A percentile compares a stretch with the other conserved stretches of the same genome.
These are phyloP conservation scores for Diaporthe humulicola DNA, from an alignment of 2,329 filamentous ascomycete species.

Conservation along the genomic window DNA sequence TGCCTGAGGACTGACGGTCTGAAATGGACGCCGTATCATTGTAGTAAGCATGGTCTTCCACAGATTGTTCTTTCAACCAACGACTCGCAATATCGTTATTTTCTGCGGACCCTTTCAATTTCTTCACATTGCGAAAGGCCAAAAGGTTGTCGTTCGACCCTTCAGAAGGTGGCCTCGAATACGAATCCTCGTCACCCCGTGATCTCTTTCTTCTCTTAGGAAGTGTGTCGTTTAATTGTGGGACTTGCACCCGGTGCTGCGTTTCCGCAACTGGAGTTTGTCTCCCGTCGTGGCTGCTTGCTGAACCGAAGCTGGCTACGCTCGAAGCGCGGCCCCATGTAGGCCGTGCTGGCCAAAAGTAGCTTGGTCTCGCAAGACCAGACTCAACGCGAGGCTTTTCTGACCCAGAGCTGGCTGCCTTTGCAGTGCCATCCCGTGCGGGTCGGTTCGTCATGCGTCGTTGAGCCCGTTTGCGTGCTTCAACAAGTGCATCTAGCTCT, in stretches of 20 bases:
- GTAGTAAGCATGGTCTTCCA: background rate
- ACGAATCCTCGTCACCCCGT: background rate
- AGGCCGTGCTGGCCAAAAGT: background rate
- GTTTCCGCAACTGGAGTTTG: background rate
- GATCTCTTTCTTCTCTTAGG: background rate
- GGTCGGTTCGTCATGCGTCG: too few species aligned
- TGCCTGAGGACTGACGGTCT: background rate
- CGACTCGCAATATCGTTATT: background rate
- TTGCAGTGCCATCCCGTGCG: background rate
- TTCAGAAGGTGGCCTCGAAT: background rate
- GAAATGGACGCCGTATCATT: background rate
- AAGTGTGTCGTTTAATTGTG: background rate
- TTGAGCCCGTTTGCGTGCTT: background rate
- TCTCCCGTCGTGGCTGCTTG: background rate
- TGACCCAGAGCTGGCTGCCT: background rate
- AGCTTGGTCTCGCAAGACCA: too few species aligned
- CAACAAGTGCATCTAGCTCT: background rate
- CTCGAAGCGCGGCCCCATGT: background rate
- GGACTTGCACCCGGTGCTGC: background rate
- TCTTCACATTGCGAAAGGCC: background rate
- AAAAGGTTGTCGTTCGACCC: background rate
- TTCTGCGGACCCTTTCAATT: background rate
- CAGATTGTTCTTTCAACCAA: background rate
- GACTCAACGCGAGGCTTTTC: too few species aligned
- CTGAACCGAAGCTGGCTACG: background rate